Evolutionary conservation across 345 rosid genomes (phyloP), one percentile per base, ranked within the genome.

Genomic region (Conringia planisiliqua): DNA sequence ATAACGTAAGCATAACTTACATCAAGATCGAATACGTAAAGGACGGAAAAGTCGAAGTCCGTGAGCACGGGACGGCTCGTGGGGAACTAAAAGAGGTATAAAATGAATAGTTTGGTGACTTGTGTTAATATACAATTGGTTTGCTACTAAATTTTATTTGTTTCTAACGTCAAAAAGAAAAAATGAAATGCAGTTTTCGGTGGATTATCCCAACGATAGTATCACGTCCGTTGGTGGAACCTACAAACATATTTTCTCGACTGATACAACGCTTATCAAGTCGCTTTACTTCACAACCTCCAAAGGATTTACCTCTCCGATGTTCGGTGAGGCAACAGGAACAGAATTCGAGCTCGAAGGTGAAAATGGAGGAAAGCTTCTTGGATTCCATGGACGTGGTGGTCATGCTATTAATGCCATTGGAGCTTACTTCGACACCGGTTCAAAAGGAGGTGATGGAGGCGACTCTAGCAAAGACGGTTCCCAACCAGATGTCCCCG

Each of bases 361-460:
- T 54, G 43, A 66, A 36, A 59, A 43, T 39, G 79, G 79, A 52
- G 79, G 69, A 30, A 70, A 63, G 57, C 71, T 77, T 50, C 30
- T 77, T 65, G 80, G 80, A 4, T 65, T 77, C 44, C 76, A 70
- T 57, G 76, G 80, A 46, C 75, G 76, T 55, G 54, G 26, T 47
- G 54, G 54, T 18, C 10, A 47, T 18, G 26, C 54, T 51, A 26
- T 77, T 18, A 18, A 77, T 55, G 70, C 80, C 7, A 3, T 77
- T 42, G 80, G 80, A 1, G 72, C 72, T 22, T 22, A 22, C 24
- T 22, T 22, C 2, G 24, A 22, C 24, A 22, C 24, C 24, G 24
- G 24, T 22, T 22, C 24, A 27, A 2, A 27, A 27, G 30, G 30
- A 27, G 30, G 30, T 27, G 30, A 3, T 27, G 30, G 30, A 27